These are phyloP conservation scores for Microstegium vimineum DNA, from an alignment of 176 grass and related monocot genomes.

Conservation along the genomic window DNA sequence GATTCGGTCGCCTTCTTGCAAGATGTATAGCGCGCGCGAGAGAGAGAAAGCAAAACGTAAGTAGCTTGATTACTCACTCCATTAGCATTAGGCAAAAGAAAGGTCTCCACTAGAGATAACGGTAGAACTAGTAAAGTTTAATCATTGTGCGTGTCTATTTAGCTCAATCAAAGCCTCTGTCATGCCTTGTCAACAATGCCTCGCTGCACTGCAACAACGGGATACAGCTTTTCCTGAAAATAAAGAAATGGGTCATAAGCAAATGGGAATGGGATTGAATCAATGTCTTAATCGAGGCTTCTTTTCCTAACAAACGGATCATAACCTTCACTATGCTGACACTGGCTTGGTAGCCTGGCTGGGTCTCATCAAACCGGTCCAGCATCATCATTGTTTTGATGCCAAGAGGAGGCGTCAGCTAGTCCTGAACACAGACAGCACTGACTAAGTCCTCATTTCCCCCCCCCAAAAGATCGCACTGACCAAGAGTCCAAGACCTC, in stretches of 20 bases:
- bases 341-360: neutral
- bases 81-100: neutral
- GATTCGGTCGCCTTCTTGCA: neutral
- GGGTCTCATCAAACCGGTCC: conserved; percentile 2
- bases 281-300: conserved; percentile 12
- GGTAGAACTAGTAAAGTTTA: neutral
- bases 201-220: neutral
- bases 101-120: neutral
- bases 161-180: neutral
- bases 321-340: neutral
- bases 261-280: conserved; percentile 9
- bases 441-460: neutral
- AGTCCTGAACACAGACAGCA: too few relatives aligned
- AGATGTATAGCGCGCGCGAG: too few relatives aligned
- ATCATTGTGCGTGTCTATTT: neutral
- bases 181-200: neutral
- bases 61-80: neutral
- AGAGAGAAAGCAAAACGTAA: too few relatives aligned
- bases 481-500: too few relatives aligned
- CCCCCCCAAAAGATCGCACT: too few relatives aligned
- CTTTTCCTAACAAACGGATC: neutral
- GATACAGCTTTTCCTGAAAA: neutral
- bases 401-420: conserved; percentile 3
- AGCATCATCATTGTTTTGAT: neutral
- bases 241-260: neutral